Evolutionary conservation across 192 early-diverging fungal genomes (phyloP).

Genomic region (Obelidium mucronatum): DNA sequence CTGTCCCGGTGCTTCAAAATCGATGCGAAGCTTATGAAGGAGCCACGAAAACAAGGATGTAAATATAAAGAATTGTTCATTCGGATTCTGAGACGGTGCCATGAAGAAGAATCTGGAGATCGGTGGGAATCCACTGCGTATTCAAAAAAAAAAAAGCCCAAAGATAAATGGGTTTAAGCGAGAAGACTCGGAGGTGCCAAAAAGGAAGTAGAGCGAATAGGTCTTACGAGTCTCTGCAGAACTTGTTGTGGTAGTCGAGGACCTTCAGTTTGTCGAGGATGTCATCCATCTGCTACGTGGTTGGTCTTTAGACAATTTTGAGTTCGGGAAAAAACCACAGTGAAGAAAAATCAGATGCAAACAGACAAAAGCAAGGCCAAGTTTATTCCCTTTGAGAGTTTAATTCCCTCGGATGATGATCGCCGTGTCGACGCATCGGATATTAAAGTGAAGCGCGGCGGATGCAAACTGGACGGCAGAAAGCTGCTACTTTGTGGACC

Average conservation of each 20-base stretch:
- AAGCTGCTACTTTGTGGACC: slow-evolving; percentile 11
- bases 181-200: not conserved
- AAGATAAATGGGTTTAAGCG: not conserved
- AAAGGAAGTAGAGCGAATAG: not conserved
- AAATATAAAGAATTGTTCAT: slow-evolving; percentile 66
- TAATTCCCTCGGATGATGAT: not conserved
- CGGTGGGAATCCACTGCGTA: slow-evolving; percentile 46
- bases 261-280: slow-evolving; percentile 59
- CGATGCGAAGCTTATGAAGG: slow-evolving; percentile 41
- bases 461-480: not conserved
- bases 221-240: slow-evolving; percentile 54
- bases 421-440: not conserved
- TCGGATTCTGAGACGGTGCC: slow-evolving; percentile 52
- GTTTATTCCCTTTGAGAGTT: slow-evolving; percentile 7
- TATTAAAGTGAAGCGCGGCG: not conserved
- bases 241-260: slow-evolving; percentile 56
- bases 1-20: slow-evolving; percentile 61
- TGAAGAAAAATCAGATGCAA: not conserved
- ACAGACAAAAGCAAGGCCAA: not conserved
- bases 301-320: not conserved
- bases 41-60: slow-evolving; percentile 60
- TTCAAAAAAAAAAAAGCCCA: not conserved
- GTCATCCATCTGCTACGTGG: slow-evolving; percentile 43
- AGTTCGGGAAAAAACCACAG: not conserved
- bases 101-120: slow-evolving; percentile 54